These are phyloP conservation scores for Scenedesmus sp. DNA, from an alignment of 163 green algal species.

Conservation along the genomic window DNA sequence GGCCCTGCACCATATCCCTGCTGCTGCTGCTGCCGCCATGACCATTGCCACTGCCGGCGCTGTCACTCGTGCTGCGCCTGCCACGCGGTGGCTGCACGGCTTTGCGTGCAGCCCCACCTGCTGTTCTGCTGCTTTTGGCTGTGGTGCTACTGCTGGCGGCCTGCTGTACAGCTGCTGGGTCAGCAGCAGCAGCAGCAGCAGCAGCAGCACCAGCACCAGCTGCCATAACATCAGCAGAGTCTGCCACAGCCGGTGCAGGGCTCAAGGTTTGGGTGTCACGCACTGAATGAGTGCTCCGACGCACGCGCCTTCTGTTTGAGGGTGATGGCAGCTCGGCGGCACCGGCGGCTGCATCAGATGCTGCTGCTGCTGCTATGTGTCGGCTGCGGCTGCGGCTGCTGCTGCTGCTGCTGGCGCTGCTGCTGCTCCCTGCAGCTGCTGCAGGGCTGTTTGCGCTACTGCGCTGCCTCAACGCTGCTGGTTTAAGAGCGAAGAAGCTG, in stretches of 20 bases:
- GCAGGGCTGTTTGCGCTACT: not conserved
- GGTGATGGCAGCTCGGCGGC: not conserved
- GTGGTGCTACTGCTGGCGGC: not conserved
- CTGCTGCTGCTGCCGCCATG: not conserved
- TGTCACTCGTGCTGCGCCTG: not conserved
- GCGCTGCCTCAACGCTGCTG: not conserved
- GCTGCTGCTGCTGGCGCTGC: slow-evolving; percentile 10
- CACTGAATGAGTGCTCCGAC: not conserved
- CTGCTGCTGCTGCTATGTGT: not conserved
- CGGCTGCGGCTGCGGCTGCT: not conserved
- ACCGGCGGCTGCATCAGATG: no score
- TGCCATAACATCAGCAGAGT: not conserved
- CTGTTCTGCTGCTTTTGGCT: not conserved
- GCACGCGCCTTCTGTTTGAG: not conserved
- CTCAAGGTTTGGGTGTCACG: not conserved
- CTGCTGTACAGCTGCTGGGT: no score
- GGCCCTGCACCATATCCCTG: slow-evolving; percentile 38
- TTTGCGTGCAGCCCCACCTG: not conserved
- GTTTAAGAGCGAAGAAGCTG: not conserved
- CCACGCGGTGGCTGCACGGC: not conserved
- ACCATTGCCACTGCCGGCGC: not conserved
- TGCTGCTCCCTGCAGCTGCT: slow-evolving; percentile 10
- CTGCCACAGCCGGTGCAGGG: not conserved
- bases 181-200: not conserved
- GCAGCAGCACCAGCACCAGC: not conserved